Evolutionary conservation across 768 basidiomycete species (phyloP), one percentile per base, ranked within the genome.

Genomic region (Calocybe gangraenosa): DNA sequence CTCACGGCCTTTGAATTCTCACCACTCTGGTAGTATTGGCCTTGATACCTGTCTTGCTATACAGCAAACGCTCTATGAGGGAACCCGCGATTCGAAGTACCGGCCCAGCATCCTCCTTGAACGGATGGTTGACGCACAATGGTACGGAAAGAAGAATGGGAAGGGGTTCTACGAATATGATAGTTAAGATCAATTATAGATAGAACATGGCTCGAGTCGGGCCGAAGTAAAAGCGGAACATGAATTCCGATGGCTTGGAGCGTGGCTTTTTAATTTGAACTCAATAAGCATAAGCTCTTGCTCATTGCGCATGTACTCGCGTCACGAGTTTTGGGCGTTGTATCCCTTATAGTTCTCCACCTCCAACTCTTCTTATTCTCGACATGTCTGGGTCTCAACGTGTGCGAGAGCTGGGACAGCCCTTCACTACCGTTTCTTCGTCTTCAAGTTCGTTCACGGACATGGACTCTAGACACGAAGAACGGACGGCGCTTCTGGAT

Each of bases 41-140:
- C 82, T 98, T 19, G 95, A 98, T 60, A 98, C 94, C 8, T 97
- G 95, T 62, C 79, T 96, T 10, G 82, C 89, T 2, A 96, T 96
- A 57, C 92, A 95, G 56, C 81, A 88, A 60, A 92, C 91, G 0
- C 74, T 96, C 4, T 89, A 93, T 53, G 77, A 76, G 40, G 92
- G 92, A 46, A 95, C 92, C 7, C 80, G 87, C 0, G 95, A 98
- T 65, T 88, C 87, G 7, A 98, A 98, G 64, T 97, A 98, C 65
- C 82, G 95, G 5, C 94, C 95, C 0, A 84, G 86, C 49, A 74
- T 93, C 19, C 74, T 98, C 14, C 76, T 98, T 7, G 88, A 92
- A 57, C 77, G 92, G 28, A 97, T 98, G 95, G 95, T 98, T 3
- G 91, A 95, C 59, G 95, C 95, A 15, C 84, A 87, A 40, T 98